phyloP scores from a whole-genome alignment of 306 rosid genomes.

The Abrus pulchellus region DNA sequence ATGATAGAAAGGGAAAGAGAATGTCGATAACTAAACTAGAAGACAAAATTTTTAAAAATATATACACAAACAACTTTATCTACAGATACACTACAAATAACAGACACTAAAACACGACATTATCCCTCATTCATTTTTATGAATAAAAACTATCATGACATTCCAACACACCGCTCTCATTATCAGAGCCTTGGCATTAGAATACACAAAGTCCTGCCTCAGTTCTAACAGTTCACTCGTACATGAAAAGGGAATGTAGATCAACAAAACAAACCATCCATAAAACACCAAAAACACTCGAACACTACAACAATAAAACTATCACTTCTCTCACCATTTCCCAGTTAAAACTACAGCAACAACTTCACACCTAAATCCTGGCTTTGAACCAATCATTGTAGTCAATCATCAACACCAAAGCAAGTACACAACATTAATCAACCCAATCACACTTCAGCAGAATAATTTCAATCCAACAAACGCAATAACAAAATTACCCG shows the following conservation, averaged over 20 bases:
- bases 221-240: conserved; percentile 10
- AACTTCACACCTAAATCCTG: conserved; percentile 27
- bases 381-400: conserved; percentile 31
- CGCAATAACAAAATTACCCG: conserved; percentile 61
- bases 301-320: background rate
- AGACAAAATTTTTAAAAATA: background rate
- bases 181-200: conserved; percentile 32
- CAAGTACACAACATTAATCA: background rate
- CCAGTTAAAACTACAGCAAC: conserved; percentile 23
- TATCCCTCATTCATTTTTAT: conserved; percentile 5
- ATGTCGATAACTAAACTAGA: conserved; percentile 1
- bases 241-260: background rate
- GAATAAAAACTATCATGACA: conserved; percentile 16
- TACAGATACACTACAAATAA: background rate
- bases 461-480: background rate
- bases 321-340: conserved; percentile 14
- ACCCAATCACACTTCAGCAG: background rate
- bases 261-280: conserved; percentile 22
- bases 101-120: background rate
- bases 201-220: conserved; percentile 18
- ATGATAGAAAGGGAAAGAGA: background rate
- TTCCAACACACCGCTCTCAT: conserved; percentile 21
- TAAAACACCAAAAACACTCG: conserved; percentile 8
- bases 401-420: conserved; percentile 8
- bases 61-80: background rate